Base-by-base conservation (phyloP, 176 grass and related monocot species). In the Melocanna baccifera region DNA sequence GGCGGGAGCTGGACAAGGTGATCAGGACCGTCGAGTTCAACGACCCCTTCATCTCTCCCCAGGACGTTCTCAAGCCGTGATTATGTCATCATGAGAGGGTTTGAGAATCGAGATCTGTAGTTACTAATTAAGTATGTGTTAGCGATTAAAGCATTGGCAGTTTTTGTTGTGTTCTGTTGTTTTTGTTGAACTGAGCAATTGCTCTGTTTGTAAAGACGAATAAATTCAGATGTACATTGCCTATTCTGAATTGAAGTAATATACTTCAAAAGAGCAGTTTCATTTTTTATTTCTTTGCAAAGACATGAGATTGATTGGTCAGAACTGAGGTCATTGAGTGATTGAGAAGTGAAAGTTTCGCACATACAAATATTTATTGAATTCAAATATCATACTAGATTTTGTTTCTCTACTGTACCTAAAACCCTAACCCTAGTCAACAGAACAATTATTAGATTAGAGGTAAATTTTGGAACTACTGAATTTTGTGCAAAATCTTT, bases 21-120 rank as follows among this genome's bases (percentile, higher is more conserved):
- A 78, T 77, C n/a, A 76, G 26, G 78, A 86, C 88, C 4, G 83
- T 90, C 19, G 68, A 70, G 63, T 90, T 90, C 88, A 77, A 90
- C 71, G 78, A 90, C 46, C 77, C 83, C 12, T 71, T 56, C 78
- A 56, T 86, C 64, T 77, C 64, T 36, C 78, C 66, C 9, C 22
- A 28, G 64, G 59, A 62, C 43, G 52, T 40, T 32, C 63, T 86
- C 78, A 82, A 86, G 56, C 30, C 51, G 19, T 22, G 29, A 83
- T 67, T 7, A 41, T 71, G 55, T 42, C 18, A 28, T 70, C 9
- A 6, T 32, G 67, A 72, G 16, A 82, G 55, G 20, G 36, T n/a
- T 78, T 0, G 23, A 26, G 28, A 58, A 23, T 58, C 20, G 55
- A 62, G 10, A 14, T 26, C 4, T 62, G 10, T 28, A 12, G 58